Evolutionary conservation across 2,329 filamentous ascomycete species (phyloP).

Genomic region (Aureobasidium sp.): DNA sequence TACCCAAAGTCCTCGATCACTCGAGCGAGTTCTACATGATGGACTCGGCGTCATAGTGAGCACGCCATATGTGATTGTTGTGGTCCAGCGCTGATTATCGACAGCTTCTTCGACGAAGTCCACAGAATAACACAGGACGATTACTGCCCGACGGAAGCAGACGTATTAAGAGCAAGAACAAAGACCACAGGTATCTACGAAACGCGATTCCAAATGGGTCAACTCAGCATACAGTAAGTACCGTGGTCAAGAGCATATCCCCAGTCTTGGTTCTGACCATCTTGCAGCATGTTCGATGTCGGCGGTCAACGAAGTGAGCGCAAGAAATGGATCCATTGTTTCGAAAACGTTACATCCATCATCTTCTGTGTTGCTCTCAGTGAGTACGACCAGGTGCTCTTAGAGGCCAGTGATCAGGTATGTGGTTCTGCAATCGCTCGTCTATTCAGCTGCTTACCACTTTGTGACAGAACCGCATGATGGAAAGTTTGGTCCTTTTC

Average conservation of each 20-base stretch:
- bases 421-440: constrained; percentile 23
- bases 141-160: constrained; percentile 89
- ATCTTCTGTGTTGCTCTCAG: constrained; percentile 98
- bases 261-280: constrained; percentile 23
- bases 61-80: not conserved
- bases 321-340: constrained; percentile 99
- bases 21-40: constrained; percentile 98
- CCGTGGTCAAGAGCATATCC: not conserved
- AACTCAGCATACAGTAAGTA: constrained; percentile 93
- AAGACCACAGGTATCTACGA: constrained; percentile 99
- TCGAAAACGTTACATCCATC: constrained; percentile 98
- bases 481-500: constrained; percentile 93
- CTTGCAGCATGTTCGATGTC: constrained; percentile 90
- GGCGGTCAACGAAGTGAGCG: constrained; percentile 94
- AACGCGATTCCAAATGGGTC: constrained; percentile 96
- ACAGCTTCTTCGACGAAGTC: constrained; percentile 92
- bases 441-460: constrained; percentile 16
- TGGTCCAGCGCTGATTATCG: constrained; percentile 19
- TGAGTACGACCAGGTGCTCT: constrained; percentile 94
- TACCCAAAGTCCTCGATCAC: constrained; percentile 77
- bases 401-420: constrained; percentile 97
- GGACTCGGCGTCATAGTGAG: constrained; percentile 98
- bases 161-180: constrained; percentile 89
- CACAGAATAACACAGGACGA: constrained; percentile 73
- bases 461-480: constrained; percentile 81